Conservation (phyloP, 805 yeast species). For the Pichia rugopelliculosa region DNA sequence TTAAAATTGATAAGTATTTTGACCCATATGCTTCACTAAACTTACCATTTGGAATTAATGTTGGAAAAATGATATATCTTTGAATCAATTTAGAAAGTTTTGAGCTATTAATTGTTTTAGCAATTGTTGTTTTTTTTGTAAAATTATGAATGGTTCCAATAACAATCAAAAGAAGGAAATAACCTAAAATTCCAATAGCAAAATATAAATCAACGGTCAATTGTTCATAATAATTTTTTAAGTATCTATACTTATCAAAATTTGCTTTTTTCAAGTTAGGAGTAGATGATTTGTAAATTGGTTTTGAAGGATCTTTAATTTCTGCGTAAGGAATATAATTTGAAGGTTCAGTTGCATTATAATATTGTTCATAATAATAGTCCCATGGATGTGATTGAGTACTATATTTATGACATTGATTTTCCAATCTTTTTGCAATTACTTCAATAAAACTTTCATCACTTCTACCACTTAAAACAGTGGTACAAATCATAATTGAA, state of each 20-base stretch:
- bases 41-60: constrained; percentile 24
- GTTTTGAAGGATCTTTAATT: background rate
- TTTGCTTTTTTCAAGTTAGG: background rate
- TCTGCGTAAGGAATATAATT: background rate
- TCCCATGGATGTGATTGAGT: background rate
- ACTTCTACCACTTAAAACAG: background rate
- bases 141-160: constrained; percentile 29
- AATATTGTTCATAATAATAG: background rate
- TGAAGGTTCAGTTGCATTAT: background rate
- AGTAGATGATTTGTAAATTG: background rate
- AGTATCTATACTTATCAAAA: background rate
- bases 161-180: constrained; percentile 33
- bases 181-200: constrained; percentile 31
- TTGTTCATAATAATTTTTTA: background rate
- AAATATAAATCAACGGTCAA: constrained; percentile 14
- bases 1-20: constrained; percentile 10
- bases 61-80: constrained; percentile 33
- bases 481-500: constrained; percentile 11
- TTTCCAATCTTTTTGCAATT: background rate
- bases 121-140: constrained; percentile 25
- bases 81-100: constrained; percentile 19
- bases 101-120: constrained; percentile 17
- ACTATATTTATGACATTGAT: background rate
- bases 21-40: constrained; percentile 14
- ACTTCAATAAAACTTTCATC: background rate